Evolutionary conservation across 306 rosid species (phyloP).

Genomic region (Hylodesmum podocarpum): DNA sequence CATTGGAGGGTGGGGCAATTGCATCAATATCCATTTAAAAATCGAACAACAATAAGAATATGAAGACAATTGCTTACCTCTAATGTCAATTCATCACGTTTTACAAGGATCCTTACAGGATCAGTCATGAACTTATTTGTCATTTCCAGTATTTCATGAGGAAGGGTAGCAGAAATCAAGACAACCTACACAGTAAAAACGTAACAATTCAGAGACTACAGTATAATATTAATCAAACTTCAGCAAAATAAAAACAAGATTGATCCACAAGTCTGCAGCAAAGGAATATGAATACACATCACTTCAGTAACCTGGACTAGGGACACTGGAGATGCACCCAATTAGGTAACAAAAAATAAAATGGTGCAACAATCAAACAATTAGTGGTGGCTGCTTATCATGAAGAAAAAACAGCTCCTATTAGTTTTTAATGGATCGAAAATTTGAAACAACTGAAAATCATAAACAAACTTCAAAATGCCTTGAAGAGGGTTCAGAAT

Average conservation of each 20-base stretch:
- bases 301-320: not conserved
- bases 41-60: not conserved
- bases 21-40: slow-evolving; percentile 24
- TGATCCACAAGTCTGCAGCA: not conserved
- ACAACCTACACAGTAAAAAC: slow-evolving; percentile 58
- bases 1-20: not conserved
- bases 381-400: not conserved
- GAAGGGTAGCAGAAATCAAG: slow-evolving; percentile 98
- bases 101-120: slow-evolving; percentile 95
- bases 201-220: slow-evolving; percentile 4
- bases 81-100: slow-evolving; percentile 97
- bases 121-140: slow-evolving; percentile 98
- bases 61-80: slow-evolving; percentile 57
- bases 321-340: not conserved
- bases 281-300: not conserved
- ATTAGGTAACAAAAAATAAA: not conserved
- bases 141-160: slow-evolving; percentile 98
- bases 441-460: not conserved
- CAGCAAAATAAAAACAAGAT: not conserved
- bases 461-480: not conserved
- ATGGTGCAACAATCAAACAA: not conserved
- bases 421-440: not conserved
- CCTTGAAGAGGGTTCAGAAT: not conserved
- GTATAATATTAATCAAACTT: not conserved
- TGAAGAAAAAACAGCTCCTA: not conserved